phyloP scores from a whole-genome alignment of 257 asterid species.

The Handroanthus guayacan region DNA sequence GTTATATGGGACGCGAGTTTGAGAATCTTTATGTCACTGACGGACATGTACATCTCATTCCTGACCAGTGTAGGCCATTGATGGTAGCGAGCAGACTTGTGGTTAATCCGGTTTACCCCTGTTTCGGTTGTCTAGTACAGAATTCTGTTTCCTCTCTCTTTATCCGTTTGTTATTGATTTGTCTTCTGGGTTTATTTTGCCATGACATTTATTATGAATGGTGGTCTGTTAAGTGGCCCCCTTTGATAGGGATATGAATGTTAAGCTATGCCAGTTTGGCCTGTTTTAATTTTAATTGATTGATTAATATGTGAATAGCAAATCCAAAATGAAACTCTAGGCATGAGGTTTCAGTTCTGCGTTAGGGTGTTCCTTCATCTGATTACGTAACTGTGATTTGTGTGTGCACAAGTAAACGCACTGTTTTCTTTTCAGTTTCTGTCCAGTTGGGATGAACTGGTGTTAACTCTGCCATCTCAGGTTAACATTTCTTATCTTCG shows the following conservation, averaged over 20 bases:
- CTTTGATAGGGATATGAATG: not conserved
- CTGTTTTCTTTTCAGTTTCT: no score
- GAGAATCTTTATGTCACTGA: not conserved
- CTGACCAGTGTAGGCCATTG: not conserved
- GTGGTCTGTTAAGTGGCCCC: not conserved
- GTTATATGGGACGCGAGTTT: not conserved
- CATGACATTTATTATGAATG: not conserved
- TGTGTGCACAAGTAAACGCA: no score
- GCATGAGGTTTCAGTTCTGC: not conserved
- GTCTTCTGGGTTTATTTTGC: no score
- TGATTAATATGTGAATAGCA: no score
- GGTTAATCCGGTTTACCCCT: not conserved
- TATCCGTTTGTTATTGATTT: no score
- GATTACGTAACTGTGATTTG: not conserved
- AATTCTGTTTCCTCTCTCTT: not conserved
- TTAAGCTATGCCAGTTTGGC: no score
- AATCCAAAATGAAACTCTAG: not conserved
- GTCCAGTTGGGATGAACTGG: no score
- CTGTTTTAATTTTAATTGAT: no score
- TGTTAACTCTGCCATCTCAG: not conserved
- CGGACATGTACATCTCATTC: not conserved
- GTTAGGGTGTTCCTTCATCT: not conserved
- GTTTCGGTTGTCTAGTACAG: not conserved
- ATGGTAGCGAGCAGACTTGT: not conserved
- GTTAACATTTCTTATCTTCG: not conserved